Evolutionary conservation across 306 rosid species (phyloP), one percentile per base, ranked within the genome.

Genomic region (Gastrolobium villosum): DNA sequence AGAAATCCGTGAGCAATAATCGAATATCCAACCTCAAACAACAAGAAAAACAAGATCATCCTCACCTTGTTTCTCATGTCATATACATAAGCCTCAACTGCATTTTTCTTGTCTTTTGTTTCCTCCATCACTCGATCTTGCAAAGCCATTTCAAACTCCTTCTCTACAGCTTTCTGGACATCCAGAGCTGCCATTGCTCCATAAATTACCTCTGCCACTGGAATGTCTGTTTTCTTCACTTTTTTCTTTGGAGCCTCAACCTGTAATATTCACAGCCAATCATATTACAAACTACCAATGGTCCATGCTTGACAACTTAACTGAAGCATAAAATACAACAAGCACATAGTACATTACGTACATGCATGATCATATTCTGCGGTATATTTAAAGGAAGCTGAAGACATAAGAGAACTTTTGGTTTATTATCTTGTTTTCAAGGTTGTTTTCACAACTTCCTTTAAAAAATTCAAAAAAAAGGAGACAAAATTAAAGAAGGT

Each of bases 61-160:
- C 62, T n/a, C 80, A 87, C 99, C 93, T 95, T 95, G 84, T 93
- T 95, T 80, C 98, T 89, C 97, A 89, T 91, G 76, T 95, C 97
- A 82, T 95, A 95, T 15, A 95, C 99, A 72, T 93, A 95, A 9
- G 99, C 90, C 88, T 95, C 97, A 0, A 93, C 99, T 8, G 96
- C 97, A 84, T 93, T 95, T 78, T 95, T 95, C 90, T 84, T 91
- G 82, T 95, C 99, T 69, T 95, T 95, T 7, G 98, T 95, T 79
- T 95, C 99, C 77, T 95, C 99, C 97, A 95, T 95, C 30, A 95
- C 96, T 7, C 98, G 89, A 69, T 95, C 99, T 83, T 95, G 98
- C 77, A 95, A 79, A 70, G 99, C 99, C 99, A 95, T 95, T 85
- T 95, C 99, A 77, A 84, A 93, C 80, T 95, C 99, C 75, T 84